Percentiles rank a stretch among this genome's conserved stretches.
Conservation (phyloP, 2,329 filamentous ascomycete genomes). For the Venturia asperata region DNA sequence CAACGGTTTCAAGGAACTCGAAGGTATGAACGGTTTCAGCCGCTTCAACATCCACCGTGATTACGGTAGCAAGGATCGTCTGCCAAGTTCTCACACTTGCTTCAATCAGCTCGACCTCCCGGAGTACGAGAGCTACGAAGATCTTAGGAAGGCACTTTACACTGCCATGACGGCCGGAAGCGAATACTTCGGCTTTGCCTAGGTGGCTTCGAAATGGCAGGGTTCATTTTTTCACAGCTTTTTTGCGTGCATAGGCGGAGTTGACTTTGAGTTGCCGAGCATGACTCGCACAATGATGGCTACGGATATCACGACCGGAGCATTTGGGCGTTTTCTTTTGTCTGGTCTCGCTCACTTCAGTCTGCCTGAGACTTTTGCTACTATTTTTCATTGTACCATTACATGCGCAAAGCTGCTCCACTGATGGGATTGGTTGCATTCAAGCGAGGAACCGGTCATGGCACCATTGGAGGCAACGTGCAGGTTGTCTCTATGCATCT, state of each 20-base stretch:
- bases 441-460: not conserved
- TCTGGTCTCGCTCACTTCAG: not conserved
- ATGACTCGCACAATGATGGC: not conserved
- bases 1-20: slow-evolving; percentile 97
- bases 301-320: not conserved
- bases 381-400: not conserved
- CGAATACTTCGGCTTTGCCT: slow-evolving; percentile 96
- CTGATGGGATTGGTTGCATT: not conserved
- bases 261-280: not conserved
- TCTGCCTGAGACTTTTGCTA: not conserved
- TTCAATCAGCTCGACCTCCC: slow-evolving; percentile 99
- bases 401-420: not conserved
- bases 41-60: slow-evolving; percentile 98
- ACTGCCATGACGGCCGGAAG: slow-evolving; percentile 97
- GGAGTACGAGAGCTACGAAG: slow-evolving; percentile 95
- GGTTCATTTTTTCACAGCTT: not conserved
- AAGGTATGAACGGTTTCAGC: slow-evolving; percentile 98
- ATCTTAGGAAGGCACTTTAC: slow-evolving; percentile 76
- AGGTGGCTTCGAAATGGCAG: slow-evolving; percentile 30
- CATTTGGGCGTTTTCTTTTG: not conserved
- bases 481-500: slow-evolving; percentile 5
- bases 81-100: slow-evolving; percentile 95
- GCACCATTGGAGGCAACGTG: not conserved
- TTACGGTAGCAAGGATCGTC: slow-evolving; percentile 89
- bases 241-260: slow-evolving; percentile 9